Percentiles rank a stretch among this genome's conserved stretches.
These are phyloP conservation scores for Gracilaria gracilis DNA, from an alignment of 23 red algal genomes.

Conservation along the genomic window DNA sequence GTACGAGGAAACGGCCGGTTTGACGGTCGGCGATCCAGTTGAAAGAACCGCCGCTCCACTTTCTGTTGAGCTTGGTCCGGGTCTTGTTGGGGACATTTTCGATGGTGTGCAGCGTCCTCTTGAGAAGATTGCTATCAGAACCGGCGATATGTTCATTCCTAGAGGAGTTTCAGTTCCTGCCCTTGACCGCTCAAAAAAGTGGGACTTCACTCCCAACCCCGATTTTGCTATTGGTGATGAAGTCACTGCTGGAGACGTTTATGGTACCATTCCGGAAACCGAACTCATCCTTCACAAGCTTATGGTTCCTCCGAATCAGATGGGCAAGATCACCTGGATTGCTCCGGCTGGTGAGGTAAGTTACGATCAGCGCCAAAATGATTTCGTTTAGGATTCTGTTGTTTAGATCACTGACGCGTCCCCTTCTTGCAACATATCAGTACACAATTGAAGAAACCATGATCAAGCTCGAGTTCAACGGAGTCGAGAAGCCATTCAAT, in stretches of 20 bases:
- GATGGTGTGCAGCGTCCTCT: conserved; percentile 98
- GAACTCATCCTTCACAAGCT: conserved; percentile 91
- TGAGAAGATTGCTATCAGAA: conserved; percentile 88
- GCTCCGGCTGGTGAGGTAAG: conserved; percentile 80
- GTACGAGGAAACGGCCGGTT: conserved; percentile 95
- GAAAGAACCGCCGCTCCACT: conserved; percentile 93
- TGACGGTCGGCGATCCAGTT: conserved; percentile 95
- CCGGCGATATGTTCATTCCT: conserved; percentile 95
- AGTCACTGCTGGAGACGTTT: conserved; percentile 89
- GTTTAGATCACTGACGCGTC: neutral
- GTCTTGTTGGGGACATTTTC: conserved; percentile 95
- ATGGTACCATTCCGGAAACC: conserved; percentile 86
- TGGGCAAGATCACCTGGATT: conserved; percentile 88
- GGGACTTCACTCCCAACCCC: conserved; percentile 88
- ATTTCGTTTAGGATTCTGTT: neutral
- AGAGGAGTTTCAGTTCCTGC: conserved; percentile 88
- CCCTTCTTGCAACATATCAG: neutral
- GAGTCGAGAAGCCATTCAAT: conserved; percentile 68
- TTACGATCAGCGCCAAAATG: neutral
- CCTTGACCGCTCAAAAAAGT: conserved; percentile 83
- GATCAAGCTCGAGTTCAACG: conserved; percentile 87
- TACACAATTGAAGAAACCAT: conserved; percentile 95
- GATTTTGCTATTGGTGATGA: conserved; percentile 76
- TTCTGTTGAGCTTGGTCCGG: conserved; percentile 98
- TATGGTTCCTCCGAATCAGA: conserved; percentile 91